phyloP scores from a whole-genome alignment of 2,329 filamentous ascomycete species.

The Ascochyta rabiei region DNA sequence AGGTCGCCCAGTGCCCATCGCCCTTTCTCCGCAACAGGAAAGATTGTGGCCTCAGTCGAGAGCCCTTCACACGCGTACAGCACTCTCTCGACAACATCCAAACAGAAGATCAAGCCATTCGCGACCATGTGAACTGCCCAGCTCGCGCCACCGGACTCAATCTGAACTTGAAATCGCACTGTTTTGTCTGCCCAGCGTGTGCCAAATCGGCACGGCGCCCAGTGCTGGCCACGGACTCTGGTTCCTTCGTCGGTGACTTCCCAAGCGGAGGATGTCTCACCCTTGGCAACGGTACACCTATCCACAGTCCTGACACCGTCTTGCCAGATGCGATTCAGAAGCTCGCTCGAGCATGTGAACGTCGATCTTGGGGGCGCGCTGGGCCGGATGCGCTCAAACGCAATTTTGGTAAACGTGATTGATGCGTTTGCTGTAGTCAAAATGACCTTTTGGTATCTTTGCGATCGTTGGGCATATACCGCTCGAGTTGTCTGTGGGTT shows the following conservation, averaged over 20 bases:
- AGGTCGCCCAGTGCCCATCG: slow-evolving; percentile 6
- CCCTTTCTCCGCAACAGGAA: slow-evolving; percentile 11
- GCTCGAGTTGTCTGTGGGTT: not conserved
- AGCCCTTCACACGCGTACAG: slow-evolving; percentile 15
- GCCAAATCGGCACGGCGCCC: slow-evolving; percentile 15
- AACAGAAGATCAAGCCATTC: slow-evolving; percentile 17
- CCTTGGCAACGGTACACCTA: slow-evolving; percentile 8
- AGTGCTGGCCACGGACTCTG: slow-evolving; percentile 13
- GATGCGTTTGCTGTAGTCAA: not conserved
- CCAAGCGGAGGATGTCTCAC: slow-evolving; percentile 17
- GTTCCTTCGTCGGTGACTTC: slow-evolving; percentile 9
- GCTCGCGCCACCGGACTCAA: slow-evolving; percentile 9
- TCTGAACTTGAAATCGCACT: slow-evolving; percentile 8
- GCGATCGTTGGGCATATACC: slow-evolving; percentile 11
- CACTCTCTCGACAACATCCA: slow-evolving; percentile 1
- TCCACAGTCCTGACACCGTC: slow-evolving; percentile 15
- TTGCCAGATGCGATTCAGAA: slow-evolving; percentile 14
- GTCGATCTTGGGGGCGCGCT: not conserved
- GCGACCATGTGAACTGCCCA: slow-evolving; percentile 20
- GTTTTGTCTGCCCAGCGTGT: slow-evolving; percentile 13
- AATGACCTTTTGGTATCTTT: slow-evolving; percentile 13
- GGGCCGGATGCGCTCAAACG: slow-evolving; percentile 9
- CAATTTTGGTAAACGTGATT: slow-evolving; percentile 8
- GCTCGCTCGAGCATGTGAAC: slow-evolving; percentile 9
- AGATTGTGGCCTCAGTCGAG: slow-evolving; percentile 10